Evolutionary conservation across 2,329 filamentous ascomycete species (phyloP).

Genomic region (Aspergillus viridinutans): DNA sequence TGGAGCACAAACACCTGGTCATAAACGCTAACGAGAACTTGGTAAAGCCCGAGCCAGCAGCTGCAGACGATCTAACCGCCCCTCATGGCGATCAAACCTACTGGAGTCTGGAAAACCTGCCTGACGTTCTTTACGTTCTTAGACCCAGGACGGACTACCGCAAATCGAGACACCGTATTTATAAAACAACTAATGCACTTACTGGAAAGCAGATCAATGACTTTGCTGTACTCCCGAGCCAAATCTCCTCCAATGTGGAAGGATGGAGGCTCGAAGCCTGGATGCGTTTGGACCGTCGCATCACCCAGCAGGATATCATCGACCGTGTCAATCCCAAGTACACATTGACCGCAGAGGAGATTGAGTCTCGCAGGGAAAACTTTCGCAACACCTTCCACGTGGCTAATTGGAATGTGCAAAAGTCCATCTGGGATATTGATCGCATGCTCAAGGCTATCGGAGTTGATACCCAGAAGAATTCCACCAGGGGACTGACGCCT

Average conservation of each 20-base stretch:
- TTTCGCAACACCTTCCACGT: constrained; percentile 12
- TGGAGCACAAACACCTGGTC: background rate
- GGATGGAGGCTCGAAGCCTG: constrained; percentile 25
- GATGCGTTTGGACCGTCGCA: constrained; percentile 21
- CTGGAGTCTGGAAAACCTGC: constrained; percentile 23
- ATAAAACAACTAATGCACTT: constrained; percentile 8
- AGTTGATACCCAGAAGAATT: constrained; percentile 9
- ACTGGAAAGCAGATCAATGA: constrained; percentile 11
- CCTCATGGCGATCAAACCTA: constrained; percentile 11
- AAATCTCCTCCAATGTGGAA: constrained; percentile 19
- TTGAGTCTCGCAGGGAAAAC: constrained; percentile 10
- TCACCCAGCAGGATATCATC: constrained; percentile 19
- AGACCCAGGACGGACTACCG: constrained; percentile 5
- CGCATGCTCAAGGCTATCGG: constrained; percentile 1
- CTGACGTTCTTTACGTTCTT: constrained; percentile 23
- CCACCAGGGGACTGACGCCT: constrained; percentile 15
- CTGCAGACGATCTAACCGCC: constrained; percentile 7
- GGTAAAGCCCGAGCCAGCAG: background rate
- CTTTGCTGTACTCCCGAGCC: constrained; percentile 11
- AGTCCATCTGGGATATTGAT: constrained; percentile 4
- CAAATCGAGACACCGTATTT: constrained; percentile 1
- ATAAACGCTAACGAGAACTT: background rate
- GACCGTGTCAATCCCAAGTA: constrained; percentile 17
- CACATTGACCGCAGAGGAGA: background rate
- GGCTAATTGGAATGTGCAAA: constrained; percentile 10